Conservation (phyloP, 1,284 basidiomycete species). For the Coniophora puteana region DNA sequence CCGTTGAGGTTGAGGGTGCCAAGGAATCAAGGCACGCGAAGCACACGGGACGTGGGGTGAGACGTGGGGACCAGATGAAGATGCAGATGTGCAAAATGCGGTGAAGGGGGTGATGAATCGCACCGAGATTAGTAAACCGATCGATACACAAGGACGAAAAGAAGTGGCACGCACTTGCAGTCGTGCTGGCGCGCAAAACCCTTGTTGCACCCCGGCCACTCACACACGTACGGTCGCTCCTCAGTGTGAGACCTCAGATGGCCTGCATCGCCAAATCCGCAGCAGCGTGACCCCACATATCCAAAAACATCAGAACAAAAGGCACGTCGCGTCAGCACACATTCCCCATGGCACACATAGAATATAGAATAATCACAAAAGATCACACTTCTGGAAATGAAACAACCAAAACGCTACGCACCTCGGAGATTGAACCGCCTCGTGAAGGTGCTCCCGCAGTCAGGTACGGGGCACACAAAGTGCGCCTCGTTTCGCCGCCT, state of each 20-base stretch:
- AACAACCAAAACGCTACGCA: too few relatives aligned
- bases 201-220: constrained; percentile 91
- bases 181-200: constrained; percentile 94
- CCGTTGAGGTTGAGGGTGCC: constrained; percentile 6
- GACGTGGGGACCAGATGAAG: constrained; percentile 10
- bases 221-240: constrained; percentile 90
- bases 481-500: constrained; percentile 87
- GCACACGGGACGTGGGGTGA: background rate
- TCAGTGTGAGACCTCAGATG: constrained; percentile 96
- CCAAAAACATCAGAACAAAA: background rate
- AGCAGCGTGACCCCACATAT: background rate
- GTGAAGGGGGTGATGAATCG: background rate
- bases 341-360: too few relatives aligned
- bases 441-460: constrained; percentile 94
- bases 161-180: constrained; percentile 71
- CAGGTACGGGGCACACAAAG: constrained; percentile 91
- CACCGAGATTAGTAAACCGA: constrained; percentile 1
- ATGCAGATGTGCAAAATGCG: constrained; percentile 6
- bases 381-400: too few relatives aligned
- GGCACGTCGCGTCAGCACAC: too few relatives aligned
- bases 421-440: constrained; percentile 81
- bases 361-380: too few relatives aligned
- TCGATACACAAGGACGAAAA: constrained; percentile 7
- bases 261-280: constrained; percentile 39
- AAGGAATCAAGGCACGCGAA: constrained; percentile 1